phyloP scores from a whole-genome alignment of 257 asterid species.

The Sherardia arvensis region DNA sequence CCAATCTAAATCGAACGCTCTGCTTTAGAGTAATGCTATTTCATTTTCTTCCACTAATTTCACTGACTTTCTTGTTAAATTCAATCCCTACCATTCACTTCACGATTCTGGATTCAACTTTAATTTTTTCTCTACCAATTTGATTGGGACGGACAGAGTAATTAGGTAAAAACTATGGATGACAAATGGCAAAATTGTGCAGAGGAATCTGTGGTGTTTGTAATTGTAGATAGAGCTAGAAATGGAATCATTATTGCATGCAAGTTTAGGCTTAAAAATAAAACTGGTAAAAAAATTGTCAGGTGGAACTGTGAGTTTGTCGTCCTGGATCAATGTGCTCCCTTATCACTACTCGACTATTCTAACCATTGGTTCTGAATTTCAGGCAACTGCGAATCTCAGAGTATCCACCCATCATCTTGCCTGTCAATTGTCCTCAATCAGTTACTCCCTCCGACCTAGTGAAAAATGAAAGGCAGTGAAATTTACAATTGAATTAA shows the following conservation, averaged over 20 bases:
- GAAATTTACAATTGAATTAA: too few relatives aligned
- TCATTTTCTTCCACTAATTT: too few relatives aligned
- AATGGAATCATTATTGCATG: neutral
- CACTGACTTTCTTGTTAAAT: too few relatives aligned
- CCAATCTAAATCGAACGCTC: too few relatives aligned
- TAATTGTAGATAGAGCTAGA: neutral
- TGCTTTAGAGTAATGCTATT: too few relatives aligned
- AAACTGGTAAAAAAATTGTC: neutral
- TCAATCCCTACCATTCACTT: too few relatives aligned
- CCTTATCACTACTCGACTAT: neutral
- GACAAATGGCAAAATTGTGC: neutral
- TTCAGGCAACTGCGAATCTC: neutral
- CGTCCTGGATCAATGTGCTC: neutral
- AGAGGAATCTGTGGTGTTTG: neutral
- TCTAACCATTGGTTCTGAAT: neutral
- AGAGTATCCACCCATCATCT: neutral
- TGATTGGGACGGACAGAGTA: too few relatives aligned
- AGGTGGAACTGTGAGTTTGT: neutral
- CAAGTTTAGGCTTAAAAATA: conserved; percentile 7
- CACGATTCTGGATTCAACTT: too few relatives aligned
- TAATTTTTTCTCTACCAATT: too few relatives aligned
- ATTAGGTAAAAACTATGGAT: neutral
- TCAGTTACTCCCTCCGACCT: too few relatives aligned
- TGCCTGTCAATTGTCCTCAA: too few relatives aligned
- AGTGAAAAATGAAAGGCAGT: too few relatives aligned